These are phyloP conservation scores for Nemania sp. DNA, from an alignment of 2,329 filamentous ascomycete species.

Conservation along the genomic window DNA sequence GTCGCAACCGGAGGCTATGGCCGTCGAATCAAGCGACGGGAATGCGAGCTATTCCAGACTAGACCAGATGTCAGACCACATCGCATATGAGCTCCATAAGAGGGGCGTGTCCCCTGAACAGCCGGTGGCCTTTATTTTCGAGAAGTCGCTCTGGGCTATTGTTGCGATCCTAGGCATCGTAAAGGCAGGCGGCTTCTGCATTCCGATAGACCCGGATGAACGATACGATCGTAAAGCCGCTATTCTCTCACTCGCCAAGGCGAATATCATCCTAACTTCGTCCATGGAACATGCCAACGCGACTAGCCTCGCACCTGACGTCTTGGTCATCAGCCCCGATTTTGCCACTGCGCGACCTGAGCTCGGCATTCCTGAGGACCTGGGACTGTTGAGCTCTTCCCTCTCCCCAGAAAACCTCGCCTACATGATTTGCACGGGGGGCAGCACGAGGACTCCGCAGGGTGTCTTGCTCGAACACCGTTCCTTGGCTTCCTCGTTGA, in stretches of 20 bases:
- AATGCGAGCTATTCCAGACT: conserved; percentile 12
- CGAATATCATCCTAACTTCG: conserved; percentile 5
- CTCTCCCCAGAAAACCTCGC: conserved; percentile 7
- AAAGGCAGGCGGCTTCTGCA: conserved; percentile 41
- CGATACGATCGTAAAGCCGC: conserved; percentile 9
- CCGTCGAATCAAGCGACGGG: conserved; percentile 21
- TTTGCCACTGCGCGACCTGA: not conserved
- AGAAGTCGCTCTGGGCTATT: conserved; percentile 44
- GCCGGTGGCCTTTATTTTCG: conserved; percentile 32
- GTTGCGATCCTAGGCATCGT: conserved; percentile 44
- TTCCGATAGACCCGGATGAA: conserved; percentile 40
- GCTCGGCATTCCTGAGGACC: not conserved
- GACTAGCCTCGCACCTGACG: not conserved
- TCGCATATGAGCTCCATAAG: conserved; percentile 4
- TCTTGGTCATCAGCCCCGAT: conserved; percentile 3
- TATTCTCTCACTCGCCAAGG: conserved; percentile 6
- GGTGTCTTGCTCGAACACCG: conserved; percentile 18
- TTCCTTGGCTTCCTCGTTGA: conserved; percentile 8
- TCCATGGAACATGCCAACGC: not conserved
- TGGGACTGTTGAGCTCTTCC: not conserved
- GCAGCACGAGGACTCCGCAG: conserved; percentile 1
- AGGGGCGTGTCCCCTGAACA: conserved; percentile 5
- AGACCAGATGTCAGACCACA: conserved; percentile 17
- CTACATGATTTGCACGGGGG: conserved; percentile 12
- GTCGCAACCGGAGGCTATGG: conserved; percentile 8